Percentiles rank a stretch among this genome's conserved stretches.
These are phyloP conservation scores for Zalerion maritima DNA, from an alignment of 495 filamentous ascomycete species.

Conservation along the genomic window DNA sequence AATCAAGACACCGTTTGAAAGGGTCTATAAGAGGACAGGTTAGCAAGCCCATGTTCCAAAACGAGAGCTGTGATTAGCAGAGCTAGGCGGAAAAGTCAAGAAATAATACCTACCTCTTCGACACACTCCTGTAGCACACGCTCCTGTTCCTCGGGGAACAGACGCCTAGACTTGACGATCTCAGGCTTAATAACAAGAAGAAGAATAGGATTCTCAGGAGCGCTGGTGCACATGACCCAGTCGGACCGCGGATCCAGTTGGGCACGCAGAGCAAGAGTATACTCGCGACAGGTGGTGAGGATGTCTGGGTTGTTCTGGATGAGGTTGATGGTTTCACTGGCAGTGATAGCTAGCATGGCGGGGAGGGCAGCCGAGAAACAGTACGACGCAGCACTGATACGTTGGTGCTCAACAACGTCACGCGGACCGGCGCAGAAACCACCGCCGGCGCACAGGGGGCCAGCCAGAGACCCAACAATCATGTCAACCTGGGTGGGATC, in stretches of 20 bases:
- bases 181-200: slow-evolving; percentile 76
- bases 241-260: slow-evolving; percentile 89
- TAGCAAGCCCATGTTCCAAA: slow-evolving; percentile 1
- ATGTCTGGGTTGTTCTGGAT: slow-evolving; percentile 74
- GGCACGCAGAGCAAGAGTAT: slow-evolving; percentile 63
- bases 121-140: slow-evolving; percentile 74
- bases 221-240: slow-evolving; percentile 72
- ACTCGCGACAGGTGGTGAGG: slow-evolving; percentile 60
- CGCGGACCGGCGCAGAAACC: slow-evolving; percentile 86
- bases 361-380: slow-evolving; percentile 92
- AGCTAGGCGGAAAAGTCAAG: not conserved
- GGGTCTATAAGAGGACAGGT: slow-evolving; percentile 31
- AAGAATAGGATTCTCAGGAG: slow-evolving; percentile 73
- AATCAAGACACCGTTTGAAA: slow-evolving; percentile 78
- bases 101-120: slow-evolving; percentile 57
- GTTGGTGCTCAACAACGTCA: slow-evolving; percentile 90
- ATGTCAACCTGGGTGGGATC: slow-evolving; percentile 84
- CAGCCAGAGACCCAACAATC: slow-evolving; percentile 86
- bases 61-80: no score
- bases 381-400: slow-evolving; percentile 77
- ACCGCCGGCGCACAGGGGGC: slow-evolving; percentile 79
- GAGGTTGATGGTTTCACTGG: slow-evolving; percentile 71
- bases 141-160: slow-evolving; percentile 65
- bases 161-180: slow-evolving; percentile 51
- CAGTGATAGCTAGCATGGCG: slow-evolving; percentile 86